These are phyloP conservation scores for Rhizopogon hawkerae DNA, from an alignment of 1,284 basidiomycete genomes.

Conservation along the genomic window DNA sequence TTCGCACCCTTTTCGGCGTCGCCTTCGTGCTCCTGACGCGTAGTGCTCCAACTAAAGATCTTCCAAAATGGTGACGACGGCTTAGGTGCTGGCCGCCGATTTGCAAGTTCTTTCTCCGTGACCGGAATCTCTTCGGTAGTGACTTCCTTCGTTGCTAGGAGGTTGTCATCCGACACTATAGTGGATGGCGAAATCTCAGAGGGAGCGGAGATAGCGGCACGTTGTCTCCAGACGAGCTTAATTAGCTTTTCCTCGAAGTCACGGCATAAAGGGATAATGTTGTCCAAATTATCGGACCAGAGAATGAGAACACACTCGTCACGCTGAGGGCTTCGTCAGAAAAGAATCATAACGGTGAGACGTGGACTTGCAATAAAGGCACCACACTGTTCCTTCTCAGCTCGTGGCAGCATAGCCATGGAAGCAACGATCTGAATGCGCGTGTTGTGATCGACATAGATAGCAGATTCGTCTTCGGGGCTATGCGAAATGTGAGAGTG, in stretches of 20 bases:
- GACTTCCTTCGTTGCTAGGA: conserved; percentile 38
- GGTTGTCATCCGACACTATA: conserved; percentile 42
- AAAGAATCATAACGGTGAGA: background rate
- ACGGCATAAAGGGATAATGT: conserved; percentile 52
- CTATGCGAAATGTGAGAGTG: conserved; percentile 27
- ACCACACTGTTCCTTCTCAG: conserved; percentile 76
- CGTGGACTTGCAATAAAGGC: conserved; percentile 58
- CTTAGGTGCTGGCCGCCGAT: conserved; percentile 11
- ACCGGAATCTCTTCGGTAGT: conserved; percentile 13
- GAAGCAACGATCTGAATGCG: conserved; percentile 62
- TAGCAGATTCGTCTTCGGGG: conserved; percentile 40
- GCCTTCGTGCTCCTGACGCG: conserved; percentile 14
- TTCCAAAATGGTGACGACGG: conserved; percentile 18
- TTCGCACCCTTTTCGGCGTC: conserved; percentile 44
- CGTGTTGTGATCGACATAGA: conserved; percentile 49
- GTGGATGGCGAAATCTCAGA: conserved; percentile 29
- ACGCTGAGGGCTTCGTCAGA: conserved; percentile 34
- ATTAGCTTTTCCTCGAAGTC: conserved; percentile 75
- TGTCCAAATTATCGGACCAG: conserved; percentile 71
- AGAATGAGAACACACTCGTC: conserved; percentile 67
- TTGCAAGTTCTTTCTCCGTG: conserved; percentile 26
- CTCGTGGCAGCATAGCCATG: conserved; percentile 53
- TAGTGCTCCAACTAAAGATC: conserved; percentile 29
- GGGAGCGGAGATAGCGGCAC: conserved; percentile 25
- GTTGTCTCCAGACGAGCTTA: conserved; percentile 68